These are phyloP conservation scores for Ceratorhiza oryzae-sativae DNA, from an alignment of 1,284 basidiomycete genomes.

Conservation along the genomic window DNA sequence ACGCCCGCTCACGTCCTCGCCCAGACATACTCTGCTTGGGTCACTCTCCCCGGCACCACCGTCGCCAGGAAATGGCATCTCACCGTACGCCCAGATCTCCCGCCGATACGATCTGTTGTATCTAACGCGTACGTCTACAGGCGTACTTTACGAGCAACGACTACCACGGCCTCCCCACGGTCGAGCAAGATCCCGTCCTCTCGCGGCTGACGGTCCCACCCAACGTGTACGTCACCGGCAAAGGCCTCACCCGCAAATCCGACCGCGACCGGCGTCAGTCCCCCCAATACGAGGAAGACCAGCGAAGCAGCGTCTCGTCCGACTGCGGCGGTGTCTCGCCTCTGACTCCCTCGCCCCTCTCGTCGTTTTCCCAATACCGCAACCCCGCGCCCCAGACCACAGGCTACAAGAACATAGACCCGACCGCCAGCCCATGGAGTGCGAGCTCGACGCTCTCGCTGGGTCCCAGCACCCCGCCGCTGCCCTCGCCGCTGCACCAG, in stretches of 20 bases:
- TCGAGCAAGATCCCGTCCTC: constrained; percentile 42
- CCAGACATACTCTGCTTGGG: constrained; percentile 43
- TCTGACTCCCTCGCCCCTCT: constrained; percentile 34
- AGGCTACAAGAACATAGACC: constrained; percentile 13
- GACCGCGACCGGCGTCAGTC: constrained; percentile 26
- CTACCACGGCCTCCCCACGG: constrained; percentile 42
- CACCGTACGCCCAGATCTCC: constrained; percentile 35
- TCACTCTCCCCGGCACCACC: constrained; percentile 38
- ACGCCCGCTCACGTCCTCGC: neutral
- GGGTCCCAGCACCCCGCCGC: constrained; percentile 17
- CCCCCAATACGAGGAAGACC: constrained; percentile 21
- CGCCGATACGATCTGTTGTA: neutral
- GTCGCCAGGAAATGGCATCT: constrained; percentile 44
- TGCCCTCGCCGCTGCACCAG: constrained; percentile 30
- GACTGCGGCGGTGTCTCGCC: constrained; percentile 32
- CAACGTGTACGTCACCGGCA: constrained; percentile 44
- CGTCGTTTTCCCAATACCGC: constrained; percentile 31
- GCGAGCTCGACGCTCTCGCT: constrained; percentile 20
- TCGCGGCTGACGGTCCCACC: constrained; percentile 38
- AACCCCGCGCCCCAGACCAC: neutral
- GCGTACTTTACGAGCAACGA: constrained; percentile 43
- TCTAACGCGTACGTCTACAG: neutral
- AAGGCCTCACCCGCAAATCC: constrained; percentile 45
- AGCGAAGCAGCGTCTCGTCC: constrained; percentile 18
- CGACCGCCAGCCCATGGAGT: constrained; percentile 25